phyloP scores from a whole-genome alignment of 371 early-diverging fungal genomes.

The Mucor circinelloides region DNA sequence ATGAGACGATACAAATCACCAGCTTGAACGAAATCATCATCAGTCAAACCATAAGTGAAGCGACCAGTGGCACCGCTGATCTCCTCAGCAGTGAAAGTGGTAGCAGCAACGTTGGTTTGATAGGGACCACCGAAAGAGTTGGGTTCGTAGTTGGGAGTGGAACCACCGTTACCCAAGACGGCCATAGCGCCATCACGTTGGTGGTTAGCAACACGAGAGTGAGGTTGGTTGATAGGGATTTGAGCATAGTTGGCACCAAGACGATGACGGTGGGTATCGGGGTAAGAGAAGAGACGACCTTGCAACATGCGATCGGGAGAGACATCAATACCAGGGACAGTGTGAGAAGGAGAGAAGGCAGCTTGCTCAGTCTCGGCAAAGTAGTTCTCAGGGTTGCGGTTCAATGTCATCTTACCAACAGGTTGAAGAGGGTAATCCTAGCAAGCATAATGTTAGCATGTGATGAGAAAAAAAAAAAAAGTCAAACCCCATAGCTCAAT shows the following conservation, averaged over 20 bases:
- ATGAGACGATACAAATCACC: constrained; percentile 71
- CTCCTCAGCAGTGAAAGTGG: constrained; percentile 45
- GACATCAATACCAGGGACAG: constrained; percentile 78
- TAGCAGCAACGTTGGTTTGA: constrained; percentile 53
- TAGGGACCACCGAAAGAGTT: constrained; percentile 64
- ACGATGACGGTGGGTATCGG: constrained; percentile 84
- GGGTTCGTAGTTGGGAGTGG: constrained; percentile 79
- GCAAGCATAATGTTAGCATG: not conserved
- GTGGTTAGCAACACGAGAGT: constrained; percentile 54
- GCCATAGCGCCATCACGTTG: constrained; percentile 68
- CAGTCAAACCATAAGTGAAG: constrained; percentile 56
- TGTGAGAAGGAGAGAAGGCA: constrained; percentile 74
- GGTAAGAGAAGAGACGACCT: constrained; percentile 80
- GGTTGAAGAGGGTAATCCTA: constrained; percentile 70
- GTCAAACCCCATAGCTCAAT: not conserved
- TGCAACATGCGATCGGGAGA: constrained; percentile 79
- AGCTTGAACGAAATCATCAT: constrained; percentile 78
- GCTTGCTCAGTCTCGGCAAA: constrained; percentile 84
- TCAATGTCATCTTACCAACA: constrained; percentile 74
- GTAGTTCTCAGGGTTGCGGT: constrained; percentile 81
- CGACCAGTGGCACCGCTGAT: constrained; percentile 63
- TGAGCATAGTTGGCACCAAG: constrained; percentile 79
- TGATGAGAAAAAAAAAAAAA: constrained; percentile 10
- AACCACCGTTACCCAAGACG: constrained; percentile 69
- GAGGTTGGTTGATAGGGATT: constrained; percentile 77